Evolutionary conservation across 352 stramenopile species (phyloP).

Genomic region (Globisporangium alternatum): DNA sequence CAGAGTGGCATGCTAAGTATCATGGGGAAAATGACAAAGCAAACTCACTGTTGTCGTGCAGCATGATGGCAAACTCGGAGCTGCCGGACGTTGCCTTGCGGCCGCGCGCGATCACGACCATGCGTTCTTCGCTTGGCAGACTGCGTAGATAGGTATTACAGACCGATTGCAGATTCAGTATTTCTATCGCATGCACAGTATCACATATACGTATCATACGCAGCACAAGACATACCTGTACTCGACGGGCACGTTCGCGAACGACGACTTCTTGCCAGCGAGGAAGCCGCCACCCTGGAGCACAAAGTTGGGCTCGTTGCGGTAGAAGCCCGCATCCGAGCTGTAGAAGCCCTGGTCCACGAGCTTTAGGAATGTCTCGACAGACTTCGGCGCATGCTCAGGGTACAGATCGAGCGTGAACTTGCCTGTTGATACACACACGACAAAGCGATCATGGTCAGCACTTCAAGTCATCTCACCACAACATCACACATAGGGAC

Average conservation of each 20-base stretch:
- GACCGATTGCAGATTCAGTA: background rate
- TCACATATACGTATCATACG: background rate
- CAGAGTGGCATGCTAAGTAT: too few species aligned
- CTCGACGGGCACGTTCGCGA: constrained; percentile 70
- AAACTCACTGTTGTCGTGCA: constrained; percentile 71
- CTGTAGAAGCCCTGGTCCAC: constrained; percentile 63
- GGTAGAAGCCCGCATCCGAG: constrained; percentile 80
- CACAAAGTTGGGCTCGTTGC: constrained; percentile 79
- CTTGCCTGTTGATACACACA: constrained; percentile 23
- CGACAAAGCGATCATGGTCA: background rate
- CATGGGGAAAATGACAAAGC: background rate
- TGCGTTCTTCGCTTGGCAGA: constrained; percentile 70
- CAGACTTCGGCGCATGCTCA: constrained; percentile 71
- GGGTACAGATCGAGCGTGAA: constrained; percentile 82
- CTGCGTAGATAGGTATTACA: constrained; percentile 25
- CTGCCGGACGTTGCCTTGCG: constrained; percentile 68
- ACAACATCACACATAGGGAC: constrained; percentile 8
- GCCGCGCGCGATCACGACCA: constrained; percentile 76
- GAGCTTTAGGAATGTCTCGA: constrained; percentile 69
- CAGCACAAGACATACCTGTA: constrained; percentile 58
- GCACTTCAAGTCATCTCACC: constrained; percentile 1
- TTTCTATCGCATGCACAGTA: background rate
- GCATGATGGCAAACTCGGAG: constrained; percentile 85
- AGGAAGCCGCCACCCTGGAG: constrained; percentile 78
- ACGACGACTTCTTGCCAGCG: constrained; percentile 61